These are phyloP conservation scores for Sindora glabra DNA, from an alignment of 306 rosid species.

Conservation along the genomic window DNA sequence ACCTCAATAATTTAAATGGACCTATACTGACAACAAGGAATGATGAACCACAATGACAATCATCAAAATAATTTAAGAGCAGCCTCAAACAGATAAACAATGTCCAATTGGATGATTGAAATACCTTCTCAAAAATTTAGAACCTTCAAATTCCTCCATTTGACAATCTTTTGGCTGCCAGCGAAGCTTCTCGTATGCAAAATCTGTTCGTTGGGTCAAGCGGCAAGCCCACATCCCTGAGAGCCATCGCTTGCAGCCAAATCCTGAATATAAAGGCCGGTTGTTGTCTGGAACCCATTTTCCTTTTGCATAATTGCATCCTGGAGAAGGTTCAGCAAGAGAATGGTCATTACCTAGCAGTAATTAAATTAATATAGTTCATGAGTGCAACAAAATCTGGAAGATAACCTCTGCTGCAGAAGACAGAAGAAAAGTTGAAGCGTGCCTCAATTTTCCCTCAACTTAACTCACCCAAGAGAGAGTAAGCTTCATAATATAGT, in stretches of 20 bases:
- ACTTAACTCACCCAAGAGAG: not conserved
- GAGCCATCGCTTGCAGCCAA: constrained; percentile 80
- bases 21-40: too few relatives aligned
- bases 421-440: too few relatives aligned
- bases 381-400: not conserved
- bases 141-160: constrained; percentile 73
- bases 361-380: not conserved
- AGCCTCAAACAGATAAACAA: not conserved
- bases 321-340: constrained; percentile 36
- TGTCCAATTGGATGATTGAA: constrained; percentile 13
- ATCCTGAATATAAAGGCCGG: constrained; percentile 67
- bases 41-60: not conserved
- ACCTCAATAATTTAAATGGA: too few relatives aligned
- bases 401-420: not conserved
- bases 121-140: constrained; percentile 76
- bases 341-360: constrained; percentile 8
- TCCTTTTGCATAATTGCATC: constrained; percentile 73
- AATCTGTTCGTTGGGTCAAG: constrained; percentile 79
- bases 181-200: constrained; percentile 71
- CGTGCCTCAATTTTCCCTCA: not conserved
- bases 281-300: constrained; percentile 81
- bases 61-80: not conserved
- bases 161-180: constrained; percentile 89
- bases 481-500: constrained; percentile 1
- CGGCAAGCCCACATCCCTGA: constrained; percentile 90